Evolutionary conservation across 2,329 filamentous ascomycete genomes (phyloP).

Genomic region (Fusarium poae): DNA sequence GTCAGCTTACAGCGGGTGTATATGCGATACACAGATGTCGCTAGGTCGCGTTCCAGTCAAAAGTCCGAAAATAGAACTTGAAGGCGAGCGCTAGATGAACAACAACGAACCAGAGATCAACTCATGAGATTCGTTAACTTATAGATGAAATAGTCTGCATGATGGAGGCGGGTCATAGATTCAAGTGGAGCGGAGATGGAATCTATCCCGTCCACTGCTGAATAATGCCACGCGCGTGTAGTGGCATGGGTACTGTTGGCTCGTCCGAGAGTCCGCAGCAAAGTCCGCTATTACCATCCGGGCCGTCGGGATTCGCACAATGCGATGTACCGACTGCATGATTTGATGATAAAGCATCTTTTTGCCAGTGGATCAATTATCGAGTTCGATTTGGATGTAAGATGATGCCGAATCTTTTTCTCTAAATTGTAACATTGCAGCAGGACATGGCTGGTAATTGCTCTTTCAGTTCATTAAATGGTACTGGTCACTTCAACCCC

Average conservation of each 20-base stretch:
- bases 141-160: slow-evolving; percentile 1
- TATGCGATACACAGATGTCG: not conserved
- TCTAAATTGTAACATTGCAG: not conserved
- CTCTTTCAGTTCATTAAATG: too few species aligned
- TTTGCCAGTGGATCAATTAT: not conserved
- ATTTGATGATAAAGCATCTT: slow-evolving; percentile 20
- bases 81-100: not conserved
- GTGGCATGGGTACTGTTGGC: slow-evolving; percentile 1
- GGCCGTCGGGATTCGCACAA: slow-evolving; percentile 13
- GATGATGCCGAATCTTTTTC: not conserved
- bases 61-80: not conserved
- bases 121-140: not conserved
- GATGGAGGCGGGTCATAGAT: slow-evolving; percentile 22
- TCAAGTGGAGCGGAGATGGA: slow-evolving; percentile 34
- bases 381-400: not conserved
- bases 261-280: slow-evolving; percentile 22
- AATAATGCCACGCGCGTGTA: slow-evolving; percentile 30
- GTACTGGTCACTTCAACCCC: not conserved
- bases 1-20: slow-evolving; percentile 30
- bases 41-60: not conserved
- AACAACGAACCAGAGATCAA: slow-evolving; percentile 7
- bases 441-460: not conserved
- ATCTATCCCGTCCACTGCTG: slow-evolving; percentile 23
- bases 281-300: slow-evolving; percentile 28
- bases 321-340: not conserved